A percentile compares a stretch with the other conserved stretches of the same genome.
Evolutionary conservation across 768 basidiomycete species (phyloP).

Genomic region (Gloeostereum incarnatum): DNA sequence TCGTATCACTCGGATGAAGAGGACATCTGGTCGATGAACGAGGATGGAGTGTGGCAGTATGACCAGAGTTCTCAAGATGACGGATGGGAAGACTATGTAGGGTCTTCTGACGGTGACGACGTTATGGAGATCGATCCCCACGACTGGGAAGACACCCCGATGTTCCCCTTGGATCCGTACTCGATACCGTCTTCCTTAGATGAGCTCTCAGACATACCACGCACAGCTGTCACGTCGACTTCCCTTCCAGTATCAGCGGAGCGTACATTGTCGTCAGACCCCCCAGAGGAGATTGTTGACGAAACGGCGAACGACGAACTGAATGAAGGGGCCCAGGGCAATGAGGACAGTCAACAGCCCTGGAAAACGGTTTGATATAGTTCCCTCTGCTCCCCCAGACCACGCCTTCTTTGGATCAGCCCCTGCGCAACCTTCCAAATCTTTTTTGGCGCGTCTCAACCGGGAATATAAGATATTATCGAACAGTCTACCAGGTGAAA

Average conservation of each 20-base stretch:
- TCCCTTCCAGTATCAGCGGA: no score
- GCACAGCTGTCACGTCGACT: no score
- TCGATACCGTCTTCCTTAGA: conserved; percentile 1
- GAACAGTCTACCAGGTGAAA: conserved; percentile 73
- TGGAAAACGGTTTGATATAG: conserved; percentile 83
- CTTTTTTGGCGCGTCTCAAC: conserved; percentile 66
- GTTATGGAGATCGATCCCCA: conserved; percentile 27
- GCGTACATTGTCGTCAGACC: no score
- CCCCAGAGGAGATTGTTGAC: conserved; percentile 18
- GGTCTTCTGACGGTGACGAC: conserved; percentile 19
- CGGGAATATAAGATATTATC: conserved; percentile 79
- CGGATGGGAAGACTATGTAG: conserved; percentile 26
- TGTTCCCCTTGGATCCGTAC: conserved; percentile 6
- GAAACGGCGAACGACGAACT: conserved; percentile 13
- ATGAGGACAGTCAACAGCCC: conserved; percentile 25
- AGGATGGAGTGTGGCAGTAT: conserved; percentile 35
- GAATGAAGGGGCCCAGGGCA: conserved; percentile 11
- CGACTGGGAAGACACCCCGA: conserved; percentile 17
- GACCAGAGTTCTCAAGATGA: conserved; percentile 28
- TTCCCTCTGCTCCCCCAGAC: conserved; percentile 68
- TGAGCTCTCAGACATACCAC: no score
- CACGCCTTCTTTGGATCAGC: conserved; percentile 69
- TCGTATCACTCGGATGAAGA: conserved; percentile 32
- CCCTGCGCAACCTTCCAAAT: conserved; percentile 56
- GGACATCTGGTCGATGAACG: conserved; percentile 28